Base-by-base conservation (phyloP, 1,284 basidiomycete genomes). In the Ceratobasidium sp. region DNA sequence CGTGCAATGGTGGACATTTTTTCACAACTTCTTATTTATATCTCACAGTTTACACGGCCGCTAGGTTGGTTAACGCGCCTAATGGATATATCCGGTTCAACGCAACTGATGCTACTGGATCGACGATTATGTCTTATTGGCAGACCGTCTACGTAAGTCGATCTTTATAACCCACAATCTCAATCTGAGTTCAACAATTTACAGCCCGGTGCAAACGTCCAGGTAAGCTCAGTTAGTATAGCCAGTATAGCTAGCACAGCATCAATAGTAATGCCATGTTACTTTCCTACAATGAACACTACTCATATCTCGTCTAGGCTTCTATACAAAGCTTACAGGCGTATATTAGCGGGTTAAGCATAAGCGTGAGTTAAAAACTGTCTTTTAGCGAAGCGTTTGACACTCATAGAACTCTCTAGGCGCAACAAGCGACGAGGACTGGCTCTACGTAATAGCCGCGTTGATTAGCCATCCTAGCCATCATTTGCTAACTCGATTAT, bases 1-100 rank as follows among this genome's bases (percentile, higher is more conserved):
- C 36, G 39, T 60, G 9, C 58, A 60, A 28, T 60, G 58, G 58
- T 60, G 45, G n/a, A n/a, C n/a, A n/a, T n/a, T n/a, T n/a, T n/a
- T n/a, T n/a, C n/a, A n/a, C n/a, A n/a, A n/a, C n/a, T n/a, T n/a
- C n/a, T n/a, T n/a, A n/a, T n/a, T n/a, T n/a, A n/a, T n/a, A n/a
- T n/a, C n/a, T n/a, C n/a, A n/a, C n/a, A n/a, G n/a, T n/a, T n/a
- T n/a, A n/a, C n/a, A n/a, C n/a, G n/a, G n/a, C n/a, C n/a, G 18
- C 6, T 28, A 60, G 58, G 58, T 23, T 6, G 14, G 58, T 60
- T 14, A 43, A 34, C 39, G 58, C 45, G 41, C 58, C 58, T 1
- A 39, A 43, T 16, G 58, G 58, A 5, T 60, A 23, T 43, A 23
- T 60, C 39, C 58, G 58, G 6, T 60, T 60, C 39, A 60, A 60